These are phyloP conservation scores for Heteromeles arbutifolia DNA, from an alignment of 306 rosid genomes.

Conservation along the genomic window DNA sequence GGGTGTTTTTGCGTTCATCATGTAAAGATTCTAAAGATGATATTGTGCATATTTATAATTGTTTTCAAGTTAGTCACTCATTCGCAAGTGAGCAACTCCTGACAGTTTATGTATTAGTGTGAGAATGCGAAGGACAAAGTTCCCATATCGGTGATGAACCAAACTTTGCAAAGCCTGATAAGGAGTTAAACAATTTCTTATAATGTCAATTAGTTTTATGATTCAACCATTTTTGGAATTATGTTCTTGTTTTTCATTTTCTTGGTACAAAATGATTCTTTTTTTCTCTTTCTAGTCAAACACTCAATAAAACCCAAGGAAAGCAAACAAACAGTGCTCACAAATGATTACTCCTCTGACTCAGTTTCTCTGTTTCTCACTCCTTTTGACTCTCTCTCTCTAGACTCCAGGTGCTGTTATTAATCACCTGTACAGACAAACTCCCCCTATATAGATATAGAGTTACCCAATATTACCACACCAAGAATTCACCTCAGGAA, in stretches of 20 bases:
- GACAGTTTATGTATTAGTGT: too few relatives aligned
- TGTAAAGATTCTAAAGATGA: not conserved
- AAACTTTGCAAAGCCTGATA: too few relatives aligned
- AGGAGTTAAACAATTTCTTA: too few relatives aligned
- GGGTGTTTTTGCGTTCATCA: not conserved
- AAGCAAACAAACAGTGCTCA: conserved; percentile 18
- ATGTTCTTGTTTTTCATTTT: conserved; percentile 1
- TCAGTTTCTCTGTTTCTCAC: not conserved
- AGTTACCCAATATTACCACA: not conserved
- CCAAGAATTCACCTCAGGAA: conserved; percentile 3
- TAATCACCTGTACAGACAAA: not conserved
- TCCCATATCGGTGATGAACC: too few relatives aligned
- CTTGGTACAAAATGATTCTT: conserved; percentile 36
- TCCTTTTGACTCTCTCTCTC: conserved; percentile 10
- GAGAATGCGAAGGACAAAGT: too few relatives aligned
- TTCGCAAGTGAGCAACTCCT: not conserved
- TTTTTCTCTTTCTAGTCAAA: conserved; percentile 39
- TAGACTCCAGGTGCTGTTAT: not conserved
- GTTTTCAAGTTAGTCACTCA: not conserved
- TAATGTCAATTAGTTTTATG: too few relatives aligned
- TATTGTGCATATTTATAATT: too few relatives aligned
- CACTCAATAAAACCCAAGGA: conserved; percentile 6
- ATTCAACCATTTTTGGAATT: not conserved
- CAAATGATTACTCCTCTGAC: conserved; percentile 31
- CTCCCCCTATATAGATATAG: not conserved